Base-by-base conservation (phyloP, 2,329 filamentous ascomycete species). In the Trichoderma asperellum region DNA sequence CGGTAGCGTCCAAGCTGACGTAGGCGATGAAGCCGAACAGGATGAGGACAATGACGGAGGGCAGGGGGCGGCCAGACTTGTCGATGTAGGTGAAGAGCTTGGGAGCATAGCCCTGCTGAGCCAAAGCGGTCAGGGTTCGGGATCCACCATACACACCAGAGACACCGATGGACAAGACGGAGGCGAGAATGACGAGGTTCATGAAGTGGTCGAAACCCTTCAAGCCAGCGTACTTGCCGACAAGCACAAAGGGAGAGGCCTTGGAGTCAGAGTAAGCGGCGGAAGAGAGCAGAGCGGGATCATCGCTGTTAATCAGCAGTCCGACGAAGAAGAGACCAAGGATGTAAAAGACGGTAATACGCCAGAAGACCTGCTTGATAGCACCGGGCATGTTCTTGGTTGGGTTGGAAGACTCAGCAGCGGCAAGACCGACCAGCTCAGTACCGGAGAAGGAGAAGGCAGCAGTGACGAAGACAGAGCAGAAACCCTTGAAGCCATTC, bases 341-440 rank as follows among this genome's bases (percentile, higher is more conserved):
- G 70, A 84, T 76, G 73, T 83, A 84, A 74, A 84, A 83, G 69
- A 83, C 74, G 60, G 81, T 82, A 72, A 83, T 82, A 77, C 81
- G 81, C 81, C 81, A 83, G 75, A 83, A 83, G 34, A 83, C 91
- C 79, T 94, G 92, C 81, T 93, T 93, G 76, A 93, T 87, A 11
- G 92, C 92, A 32, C 87, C 89, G 0, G 92, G 92, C 1, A 95
- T 84, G 1, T 89, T 87, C 76, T 91, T 89, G 72, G 87, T 84
- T 2, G 89, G 89, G 75, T 91, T 90, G 18, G 78, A 80, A 0
- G 89, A 87, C 79, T 92, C 89, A 49, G 89, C 89, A 14, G 89
- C 89, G 6, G 88, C 88, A 21, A 92, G 84, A 75, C 89, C 89
- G 63, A 91, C 88, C 7, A 90, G 81, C 76, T 91, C 89, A 1